phyloP scores from a whole-genome alignment of 352 stramenopile species.

The Phytophthora chlamydospora region DNA sequence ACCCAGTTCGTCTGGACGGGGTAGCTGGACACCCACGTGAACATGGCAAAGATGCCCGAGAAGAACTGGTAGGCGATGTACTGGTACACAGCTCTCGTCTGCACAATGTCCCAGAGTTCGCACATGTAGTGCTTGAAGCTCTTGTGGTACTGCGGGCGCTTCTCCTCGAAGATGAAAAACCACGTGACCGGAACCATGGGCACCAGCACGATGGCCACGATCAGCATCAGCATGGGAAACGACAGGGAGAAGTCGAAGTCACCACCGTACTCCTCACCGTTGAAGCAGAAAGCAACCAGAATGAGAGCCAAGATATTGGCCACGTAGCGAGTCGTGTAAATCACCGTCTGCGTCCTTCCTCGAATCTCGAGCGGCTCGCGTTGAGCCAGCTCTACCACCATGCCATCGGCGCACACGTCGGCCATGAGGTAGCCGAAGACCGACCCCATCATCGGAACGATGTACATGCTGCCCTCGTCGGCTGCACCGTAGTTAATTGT shows the following conservation, averaged over 20 bases:
- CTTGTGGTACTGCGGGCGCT: constrained; percentile 27
- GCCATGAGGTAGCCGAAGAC: constrained; percentile 56
- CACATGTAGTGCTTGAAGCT: constrained; percentile 53
- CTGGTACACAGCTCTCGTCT: constrained; percentile 59
- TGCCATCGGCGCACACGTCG: constrained; percentile 53
- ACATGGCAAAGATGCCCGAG: constrained; percentile 45
- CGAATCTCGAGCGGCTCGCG: constrained; percentile 51
- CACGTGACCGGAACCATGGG: constrained; percentile 50
- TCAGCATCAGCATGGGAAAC: constrained; percentile 49
- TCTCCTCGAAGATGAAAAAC: constrained; percentile 51
- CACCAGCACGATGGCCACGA: constrained; percentile 34
- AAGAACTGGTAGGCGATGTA: constrained; percentile 52
- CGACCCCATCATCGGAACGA: constrained; percentile 52
- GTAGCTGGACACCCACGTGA: constrained; percentile 44
- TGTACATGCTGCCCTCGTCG: constrained; percentile 43
- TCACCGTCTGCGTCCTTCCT: constrained; percentile 54
- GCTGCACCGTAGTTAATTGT: constrained; percentile 48
- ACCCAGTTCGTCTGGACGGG: constrained; percentile 56
- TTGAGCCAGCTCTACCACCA: constrained; percentile 59
- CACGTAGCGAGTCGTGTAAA: constrained; percentile 52
- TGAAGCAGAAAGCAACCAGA: constrained; percentile 55
- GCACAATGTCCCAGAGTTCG: constrained; percentile 54
- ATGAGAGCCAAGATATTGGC: constrained; percentile 46
- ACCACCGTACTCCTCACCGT: constrained; percentile 53
- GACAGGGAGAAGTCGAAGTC: constrained; percentile 54